Base-by-base conservation (phyloP, 2,329 filamentous ascomycete species). In the Aspergillus sp. region DNA sequence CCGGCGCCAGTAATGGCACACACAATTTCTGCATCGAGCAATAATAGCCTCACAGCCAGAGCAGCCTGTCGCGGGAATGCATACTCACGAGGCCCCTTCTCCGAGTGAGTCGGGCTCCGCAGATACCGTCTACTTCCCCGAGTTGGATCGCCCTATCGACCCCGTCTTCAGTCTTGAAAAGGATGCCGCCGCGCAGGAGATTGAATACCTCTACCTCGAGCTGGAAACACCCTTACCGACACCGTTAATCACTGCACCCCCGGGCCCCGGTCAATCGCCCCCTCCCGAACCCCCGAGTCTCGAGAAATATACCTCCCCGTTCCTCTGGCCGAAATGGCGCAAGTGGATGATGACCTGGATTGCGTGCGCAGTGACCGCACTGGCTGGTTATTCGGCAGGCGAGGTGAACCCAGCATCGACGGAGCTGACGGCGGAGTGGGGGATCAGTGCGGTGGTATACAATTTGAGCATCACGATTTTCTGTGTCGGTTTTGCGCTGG, bases 361-460 rank as follows among this genome's bases (percentile, higher is more conserved):
- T 11, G 91, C 90, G 8, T 96, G 90, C 72, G 75, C 87, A 6
- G 91, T 90, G 1, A 96, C 92, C 0, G 83, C 86, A 19, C 77
- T 93, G 54, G 91, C 92, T 0, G 92, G 91, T 6, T 96, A 93
- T 73, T 85, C 89, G 0, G 90, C 92, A 0, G 92, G 92, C 3
- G 85, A 91, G 2, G 95, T 95, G 74, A 89, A 88, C 6, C 88
- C 91, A 0, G 86, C 90, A 0, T 79, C 87, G 0, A 74, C 75
- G 5, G 83, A 90, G 56, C 87, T 96, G 81, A 83, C 83, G 1
- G 73, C 78, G 1, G 84, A 90, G 69, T 91, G 90, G 77, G 74
- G 83, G 3, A 81, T 91, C 0, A 88, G 86, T 41, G 78, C 81
- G 8, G 81, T 89, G n/a, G 87, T 87, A 1, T 84, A 88, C n/a